phyloP scores from a whole-genome alignment of 805 yeast genomes.

The Yamadazyma sp. region DNA sequence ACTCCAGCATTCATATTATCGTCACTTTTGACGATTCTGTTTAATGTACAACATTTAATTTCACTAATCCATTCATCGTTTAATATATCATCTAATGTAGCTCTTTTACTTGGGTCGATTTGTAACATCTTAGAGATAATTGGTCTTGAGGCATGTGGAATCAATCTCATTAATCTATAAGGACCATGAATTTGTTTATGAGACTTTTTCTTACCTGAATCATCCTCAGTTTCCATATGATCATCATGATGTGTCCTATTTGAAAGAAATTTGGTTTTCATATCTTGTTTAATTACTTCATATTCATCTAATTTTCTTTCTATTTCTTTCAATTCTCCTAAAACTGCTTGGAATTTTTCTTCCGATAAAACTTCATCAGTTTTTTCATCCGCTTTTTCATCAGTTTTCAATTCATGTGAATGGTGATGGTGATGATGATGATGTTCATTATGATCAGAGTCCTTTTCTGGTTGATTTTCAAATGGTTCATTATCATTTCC shows the following conservation, averaged over 20 bases:
- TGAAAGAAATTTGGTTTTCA: constrained; percentile 30
- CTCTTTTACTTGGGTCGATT: constrained; percentile 59
- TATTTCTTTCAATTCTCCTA: constrained; percentile 33
- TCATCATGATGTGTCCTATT: constrained; percentile 9
- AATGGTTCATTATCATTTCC: background rate
- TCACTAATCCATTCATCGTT: constrained; percentile 69
- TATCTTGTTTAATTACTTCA: constrained; percentile 32
- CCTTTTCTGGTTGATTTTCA: constrained; percentile 1
- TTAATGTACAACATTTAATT: constrained; percentile 59
- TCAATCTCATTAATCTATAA: constrained; percentile 71
- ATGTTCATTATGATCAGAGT: background rate
- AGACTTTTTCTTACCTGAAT: constrained; percentile 25
- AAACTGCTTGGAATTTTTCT: constrained; percentile 29
- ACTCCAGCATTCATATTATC: constrained; percentile 19
- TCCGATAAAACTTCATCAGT: constrained; percentile 30
- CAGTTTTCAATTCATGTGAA: background rate
- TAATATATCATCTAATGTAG: constrained; percentile 62
- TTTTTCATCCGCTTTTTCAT: background rate
- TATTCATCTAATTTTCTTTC: constrained; percentile 35
- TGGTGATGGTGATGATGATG: background rate
- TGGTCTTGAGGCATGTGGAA: constrained; percentile 84
- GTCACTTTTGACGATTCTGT: constrained; percentile 17
- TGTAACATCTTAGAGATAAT: constrained; percentile 63
- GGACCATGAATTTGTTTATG: constrained; percentile 76
- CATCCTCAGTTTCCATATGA: constrained; percentile 13